Evolutionary conservation across 208 protist genomes (phyloP), one percentile per base, ranked within the genome.

Genomic region (Tritrichomonas foetus): DNA sequence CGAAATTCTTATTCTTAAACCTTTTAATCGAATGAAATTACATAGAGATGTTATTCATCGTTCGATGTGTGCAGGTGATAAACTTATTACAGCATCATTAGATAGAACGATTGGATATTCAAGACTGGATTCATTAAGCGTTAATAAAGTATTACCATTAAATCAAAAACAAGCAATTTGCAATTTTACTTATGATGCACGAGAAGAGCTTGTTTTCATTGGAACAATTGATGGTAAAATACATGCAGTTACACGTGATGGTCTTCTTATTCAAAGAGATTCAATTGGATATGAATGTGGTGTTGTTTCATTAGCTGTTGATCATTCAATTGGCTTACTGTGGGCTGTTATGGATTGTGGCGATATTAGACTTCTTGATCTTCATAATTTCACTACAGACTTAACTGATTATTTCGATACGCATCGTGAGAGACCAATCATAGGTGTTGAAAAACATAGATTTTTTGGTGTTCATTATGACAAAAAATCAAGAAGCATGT

Each of bases 381-480:
- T 16, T 57, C 44, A 89, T 57, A 89, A 89, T 57, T 49, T 49
- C 14, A n/a, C 27, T 39, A 47, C 47, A 47, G 78, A 89, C 57
- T n/a, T 89, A 11, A 89, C 78, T 13, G 47, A 89, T 16, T 89
- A 53, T 57, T 89, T 89, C 16, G 78, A 89, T 57, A 57, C 47
- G 16, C 16, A 57, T 8, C 44, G 41, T 53, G 78, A 89, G 39
- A 27, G 78, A 8, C 78, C 78, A 20, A 89, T 89, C 39, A 89
- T 89, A 11, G 78, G 47, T 61, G 47, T 89, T 27, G 27, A 9
- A 2, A 89, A 25, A 33, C 44, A 89, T 36, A 22, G 33, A 20
- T 89, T 44, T 16, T 89, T 57, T 61, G 47, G 47, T n/a, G 78
- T 89, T 36, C 20, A 89, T 39, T 89, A 53, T 49, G 47, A 89